Evolutionary conservation across 2,329 filamentous ascomycete genomes (phyloP).

Genomic region (Microcyclospora pomicola): DNA sequence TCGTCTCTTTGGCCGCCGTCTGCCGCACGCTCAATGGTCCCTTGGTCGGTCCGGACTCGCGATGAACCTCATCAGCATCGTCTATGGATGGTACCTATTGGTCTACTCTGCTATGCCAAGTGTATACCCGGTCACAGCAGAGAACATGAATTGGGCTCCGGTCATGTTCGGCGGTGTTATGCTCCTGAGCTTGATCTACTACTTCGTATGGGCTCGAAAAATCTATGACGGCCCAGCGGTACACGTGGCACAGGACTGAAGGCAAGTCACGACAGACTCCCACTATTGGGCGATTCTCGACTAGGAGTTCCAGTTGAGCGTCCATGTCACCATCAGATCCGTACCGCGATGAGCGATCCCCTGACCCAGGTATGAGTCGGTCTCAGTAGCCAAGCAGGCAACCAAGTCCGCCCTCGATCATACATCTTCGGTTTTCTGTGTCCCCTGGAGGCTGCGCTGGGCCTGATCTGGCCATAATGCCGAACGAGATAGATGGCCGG

Average conservation of each 20-base stretch:
- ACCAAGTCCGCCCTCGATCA: too few relatives aligned
- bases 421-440: too few relatives aligned
- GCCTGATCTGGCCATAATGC: too few relatives aligned
- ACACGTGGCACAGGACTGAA: constrained; percentile 2
- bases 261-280: too few relatives aligned
- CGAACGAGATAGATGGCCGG: too few relatives aligned
- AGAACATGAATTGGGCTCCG: constrained; percentile 36
- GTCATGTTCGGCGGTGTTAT: constrained; percentile 26
- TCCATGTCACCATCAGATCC: too few relatives aligned
- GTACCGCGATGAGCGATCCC: too few relatives aligned
- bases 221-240: constrained; percentile 17
- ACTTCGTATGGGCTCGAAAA: constrained; percentile 21
- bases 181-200: constrained; percentile 13
- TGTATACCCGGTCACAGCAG: constrained; percentile 14
- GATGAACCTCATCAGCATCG: constrained; percentile 3
- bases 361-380: too few relatives aligned
- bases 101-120: constrained; percentile 6
- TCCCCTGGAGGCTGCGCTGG: too few relatives aligned
- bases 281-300: too few relatives aligned
- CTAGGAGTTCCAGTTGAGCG: too few relatives aligned
- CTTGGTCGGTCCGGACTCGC: constrained; percentile 16
- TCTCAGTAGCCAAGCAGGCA: too few relatives aligned
- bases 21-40: constrained; percentile 3
- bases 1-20: constrained; percentile 2
- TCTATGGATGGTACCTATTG: not conserved